Percentiles rank a stretch among this genome's conserved stretches.
Conservation (phyloP, 306 rosid genomes). For the Clitoria ternatea region DNA sequence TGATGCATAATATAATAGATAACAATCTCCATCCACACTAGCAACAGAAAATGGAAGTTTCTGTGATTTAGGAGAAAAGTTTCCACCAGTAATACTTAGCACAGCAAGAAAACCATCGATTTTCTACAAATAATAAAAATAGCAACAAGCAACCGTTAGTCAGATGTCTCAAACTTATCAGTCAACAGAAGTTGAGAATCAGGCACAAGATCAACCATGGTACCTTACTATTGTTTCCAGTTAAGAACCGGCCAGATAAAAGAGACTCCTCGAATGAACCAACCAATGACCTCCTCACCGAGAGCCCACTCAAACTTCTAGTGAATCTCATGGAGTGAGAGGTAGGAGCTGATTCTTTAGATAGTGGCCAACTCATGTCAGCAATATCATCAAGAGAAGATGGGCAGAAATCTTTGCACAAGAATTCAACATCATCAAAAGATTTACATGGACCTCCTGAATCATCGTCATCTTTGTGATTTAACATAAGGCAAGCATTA, state of each 20-base stretch:
- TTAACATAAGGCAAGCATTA: conserved; percentile 29
- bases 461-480: conserved; percentile 42
- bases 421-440: conserved; percentile 55
- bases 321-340: conserved; percentile 49
- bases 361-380: conserved; percentile 37
- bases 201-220: conserved; percentile 4
- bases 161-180: conserved; percentile 16
- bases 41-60: conserved; percentile 96
- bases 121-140: conserved; percentile 46
- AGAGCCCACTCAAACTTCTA: conserved; percentile 82
- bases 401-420: conserved; percentile 53
- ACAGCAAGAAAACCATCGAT: conserved; percentile 94
- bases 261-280: conserved; percentile 99
- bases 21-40: conserved; percentile 86
- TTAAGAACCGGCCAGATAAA: conserved; percentile 82
- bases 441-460: conserved; percentile 43
- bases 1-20: conserved; percentile 76
- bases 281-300: conserved; percentile 86
- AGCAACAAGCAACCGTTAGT: conserved; percentile 15
- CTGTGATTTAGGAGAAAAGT: conserved; percentile 86
- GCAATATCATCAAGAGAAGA: conserved; percentile 56
- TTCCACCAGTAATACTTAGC: conserved; percentile 82
- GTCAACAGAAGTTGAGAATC: conserved; percentile 13
- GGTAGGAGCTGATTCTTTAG: conserved; percentile 46
- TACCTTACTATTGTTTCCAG: conserved; percentile 68